A percentile compares a stretch with the other conserved stretches of the same genome.
These are phyloP conservation scores for Neurospora tetraspora DNA, from an alignment of 495 filamentous ascomycete genomes.

Conservation along the genomic window DNA sequence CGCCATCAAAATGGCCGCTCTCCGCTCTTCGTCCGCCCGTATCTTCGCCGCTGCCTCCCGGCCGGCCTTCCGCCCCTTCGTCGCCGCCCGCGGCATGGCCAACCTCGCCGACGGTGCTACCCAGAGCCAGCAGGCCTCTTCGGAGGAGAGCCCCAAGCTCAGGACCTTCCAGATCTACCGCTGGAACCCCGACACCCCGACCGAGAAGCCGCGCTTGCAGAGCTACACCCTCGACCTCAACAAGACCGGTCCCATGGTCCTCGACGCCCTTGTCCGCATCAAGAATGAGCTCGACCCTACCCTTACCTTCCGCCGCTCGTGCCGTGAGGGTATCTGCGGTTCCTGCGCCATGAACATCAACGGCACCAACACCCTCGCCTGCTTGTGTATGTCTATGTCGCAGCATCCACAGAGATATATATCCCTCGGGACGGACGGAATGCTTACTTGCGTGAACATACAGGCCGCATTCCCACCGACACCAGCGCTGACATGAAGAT, in stretches of 20 bases:
- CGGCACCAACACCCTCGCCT: constrained; percentile 91
- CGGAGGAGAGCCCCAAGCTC: constrained; percentile 40
- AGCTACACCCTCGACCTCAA: constrained; percentile 88
- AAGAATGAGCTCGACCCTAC: constrained; percentile 99
- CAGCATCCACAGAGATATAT: constrained; percentile 4
- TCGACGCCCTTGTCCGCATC: constrained; percentile 92
- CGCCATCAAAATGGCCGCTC: constrained; percentile 56
- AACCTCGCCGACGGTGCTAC: constrained; percentile 36
- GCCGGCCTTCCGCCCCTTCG: constrained; percentile 38
- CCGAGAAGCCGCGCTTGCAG: constrained; percentile 91
- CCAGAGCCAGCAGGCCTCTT: constrained; percentile 24
- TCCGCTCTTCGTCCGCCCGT: constrained; percentile 50
- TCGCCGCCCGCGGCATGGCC: constrained; percentile 32
- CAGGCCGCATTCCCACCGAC: constrained; percentile 90
- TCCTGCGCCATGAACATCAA: constrained; percentile 99
- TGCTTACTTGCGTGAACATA: constrained; percentile 1
- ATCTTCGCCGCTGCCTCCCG: constrained; percentile 40
- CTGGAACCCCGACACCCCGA: constrained; percentile 89
- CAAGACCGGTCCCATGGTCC: constrained; percentile 97
- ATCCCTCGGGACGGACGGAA: neutral
- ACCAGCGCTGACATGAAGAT: constrained; percentile 76
- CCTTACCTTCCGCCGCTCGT: constrained; percentile 88
- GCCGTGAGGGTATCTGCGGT: constrained; percentile 95
- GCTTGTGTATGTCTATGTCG: constrained; percentile 67
- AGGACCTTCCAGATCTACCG: constrained; percentile 99